Evolutionary conservation across 495 filamentous ascomycete species (phyloP).

Genomic region (Penicillium paradoxum): DNA sequence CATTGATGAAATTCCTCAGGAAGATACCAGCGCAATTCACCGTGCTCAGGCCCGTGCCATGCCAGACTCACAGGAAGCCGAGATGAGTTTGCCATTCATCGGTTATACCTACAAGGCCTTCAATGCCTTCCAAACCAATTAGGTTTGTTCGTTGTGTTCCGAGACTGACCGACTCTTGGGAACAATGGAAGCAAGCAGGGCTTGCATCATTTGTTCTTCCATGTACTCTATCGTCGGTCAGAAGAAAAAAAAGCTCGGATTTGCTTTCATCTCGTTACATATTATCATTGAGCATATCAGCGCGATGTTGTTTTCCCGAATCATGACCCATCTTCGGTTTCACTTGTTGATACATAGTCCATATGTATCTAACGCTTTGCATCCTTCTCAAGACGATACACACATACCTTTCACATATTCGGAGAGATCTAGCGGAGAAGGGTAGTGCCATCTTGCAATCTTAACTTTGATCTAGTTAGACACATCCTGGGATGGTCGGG

Average conservation of each 20-base stretch:
- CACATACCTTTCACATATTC: conserved; percentile 7
- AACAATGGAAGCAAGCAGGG: conserved; percentile 31
- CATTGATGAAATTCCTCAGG: conserved; percentile 94
- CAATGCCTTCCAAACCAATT: conserved; percentile 62
- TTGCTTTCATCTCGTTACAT: conserved; percentile 19
- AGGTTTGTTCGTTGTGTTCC: conserved; percentile 4
- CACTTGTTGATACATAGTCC: conserved; percentile 17
- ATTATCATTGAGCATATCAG: conserved; percentile 41
- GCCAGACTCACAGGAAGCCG: conserved; percentile 61
- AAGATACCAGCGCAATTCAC: conserved; percentile 69
- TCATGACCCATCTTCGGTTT: conserved; percentile 33
- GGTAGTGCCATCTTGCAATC: conserved; percentile 14
- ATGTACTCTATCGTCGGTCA: background rate
- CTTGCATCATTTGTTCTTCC: conserved; percentile 32
- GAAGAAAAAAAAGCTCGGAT: conserved; percentile 8
- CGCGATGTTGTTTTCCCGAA: conserved; percentile 34
- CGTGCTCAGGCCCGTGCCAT: conserved; percentile 59
- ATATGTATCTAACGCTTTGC: conserved; percentile 19
- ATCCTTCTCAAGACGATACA: conserved; percentile 23
- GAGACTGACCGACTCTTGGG: conserved; percentile 6
- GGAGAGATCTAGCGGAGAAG: background rate
- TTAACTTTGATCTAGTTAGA: conserved; percentile 12
- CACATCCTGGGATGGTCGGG: background rate
- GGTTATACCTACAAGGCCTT: conserved; percentile 99
- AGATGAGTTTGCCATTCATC: conserved; percentile 95